Evolutionary conservation across 2,329 filamentous ascomycete species (phyloP).

Genomic region (Grosmannia huntii): DNA sequence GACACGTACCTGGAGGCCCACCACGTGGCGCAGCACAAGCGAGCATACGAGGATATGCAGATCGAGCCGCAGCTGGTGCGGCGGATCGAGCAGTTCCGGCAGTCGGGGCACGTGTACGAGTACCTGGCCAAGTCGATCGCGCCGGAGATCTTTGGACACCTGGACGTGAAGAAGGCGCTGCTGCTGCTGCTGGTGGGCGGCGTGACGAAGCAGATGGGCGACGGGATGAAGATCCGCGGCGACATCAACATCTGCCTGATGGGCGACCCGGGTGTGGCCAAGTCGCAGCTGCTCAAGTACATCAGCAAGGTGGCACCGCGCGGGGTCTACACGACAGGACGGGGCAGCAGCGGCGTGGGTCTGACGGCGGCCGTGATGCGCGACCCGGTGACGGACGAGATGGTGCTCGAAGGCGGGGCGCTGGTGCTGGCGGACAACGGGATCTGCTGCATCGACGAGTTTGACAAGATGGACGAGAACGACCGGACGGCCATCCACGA

Average conservation of each 20-base stretch:
- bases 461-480: slow-evolving; percentile 81
- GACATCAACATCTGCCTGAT: slow-evolving; percentile 98
- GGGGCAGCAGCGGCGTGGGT: slow-evolving; percentile 71
- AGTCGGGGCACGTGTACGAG: slow-evolving; percentile 87
- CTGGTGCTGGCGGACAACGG: slow-evolving; percentile 72
- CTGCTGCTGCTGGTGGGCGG: slow-evolving; percentile 91
- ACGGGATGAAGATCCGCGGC: slow-evolving; percentile 97
- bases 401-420: slow-evolving; percentile 71
- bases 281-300: slow-evolving; percentile 96
- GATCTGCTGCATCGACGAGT: slow-evolving; percentile 78
- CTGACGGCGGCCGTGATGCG: slow-evolving; percentile 74
- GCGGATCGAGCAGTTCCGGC: slow-evolving; percentile 74
- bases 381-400: slow-evolving; percentile 71
- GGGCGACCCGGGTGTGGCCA: slow-evolving; percentile 98
- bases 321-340: slow-evolving; percentile 72
- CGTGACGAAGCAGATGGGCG: slow-evolving; percentile 91
- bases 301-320: slow-evolving; percentile 96
- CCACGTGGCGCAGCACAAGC: slow-evolving; percentile 89
- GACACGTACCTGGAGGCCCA: slow-evolving; percentile 97
- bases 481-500: slow-evolving; percentile 76
- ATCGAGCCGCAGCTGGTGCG: slow-evolving; percentile 69
- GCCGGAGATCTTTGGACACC: slow-evolving; percentile 90
- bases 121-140: slow-evolving; percentile 92
- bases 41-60: slow-evolving; percentile 86
- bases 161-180: slow-evolving; percentile 96